Evolutionary conservation across 345 rosid genomes (phyloP).

Genomic region (Raphanus raphanistrum): DNA sequence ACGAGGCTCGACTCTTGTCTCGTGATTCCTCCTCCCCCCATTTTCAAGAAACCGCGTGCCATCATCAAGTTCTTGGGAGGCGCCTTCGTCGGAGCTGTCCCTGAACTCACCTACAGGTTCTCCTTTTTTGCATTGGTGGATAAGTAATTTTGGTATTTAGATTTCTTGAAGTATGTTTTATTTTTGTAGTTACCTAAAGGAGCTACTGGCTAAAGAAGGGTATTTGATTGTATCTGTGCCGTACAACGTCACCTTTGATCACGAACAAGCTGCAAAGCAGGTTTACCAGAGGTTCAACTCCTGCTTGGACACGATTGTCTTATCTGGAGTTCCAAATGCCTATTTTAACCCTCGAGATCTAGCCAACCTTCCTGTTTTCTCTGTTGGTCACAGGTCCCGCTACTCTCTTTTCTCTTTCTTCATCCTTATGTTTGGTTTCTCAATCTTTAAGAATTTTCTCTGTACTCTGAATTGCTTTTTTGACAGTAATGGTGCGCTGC

Average conservation of each 20-base stretch:
- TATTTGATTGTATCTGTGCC: slow-evolving; percentile 78
- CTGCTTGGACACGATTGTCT: slow-evolving; percentile 57
- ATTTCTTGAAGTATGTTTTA: neutral
- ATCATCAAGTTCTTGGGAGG: slow-evolving; percentile 86
- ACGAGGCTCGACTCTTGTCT: slow-evolving; percentile 61
- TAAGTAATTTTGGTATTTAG: neutral
- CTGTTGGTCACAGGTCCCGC: slow-evolving; percentile 82
- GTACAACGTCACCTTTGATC: slow-evolving; percentile 90
- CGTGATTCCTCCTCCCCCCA: slow-evolving; percentile 65
- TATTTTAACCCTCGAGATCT: slow-evolving; percentile 57
- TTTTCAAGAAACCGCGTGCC: slow-evolving; percentile 57
- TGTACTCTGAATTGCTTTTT: neutral
- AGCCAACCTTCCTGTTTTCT: slow-evolving; percentile 64
- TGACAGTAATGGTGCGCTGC: slow-evolving; percentile 71
- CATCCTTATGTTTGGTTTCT: neutral
- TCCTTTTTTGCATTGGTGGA: neutral
- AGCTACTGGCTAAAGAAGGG: slow-evolving; percentile 87
- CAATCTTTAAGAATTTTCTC: too few species aligned
- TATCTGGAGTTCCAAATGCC: slow-evolving; percentile 61
- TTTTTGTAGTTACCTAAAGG: slow-evolving; percentile 60
- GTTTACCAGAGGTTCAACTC: slow-evolving; percentile 74
- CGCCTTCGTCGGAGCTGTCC: slow-evolving; percentile 88
- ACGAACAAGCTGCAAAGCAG: slow-evolving; percentile 68
- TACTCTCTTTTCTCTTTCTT: neutral
- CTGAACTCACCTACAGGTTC: slow-evolving; percentile 88